phyloP scores from a whole-genome alignment of 192 early-diverging fungal genomes.

The Coemansia sp. region DNA sequence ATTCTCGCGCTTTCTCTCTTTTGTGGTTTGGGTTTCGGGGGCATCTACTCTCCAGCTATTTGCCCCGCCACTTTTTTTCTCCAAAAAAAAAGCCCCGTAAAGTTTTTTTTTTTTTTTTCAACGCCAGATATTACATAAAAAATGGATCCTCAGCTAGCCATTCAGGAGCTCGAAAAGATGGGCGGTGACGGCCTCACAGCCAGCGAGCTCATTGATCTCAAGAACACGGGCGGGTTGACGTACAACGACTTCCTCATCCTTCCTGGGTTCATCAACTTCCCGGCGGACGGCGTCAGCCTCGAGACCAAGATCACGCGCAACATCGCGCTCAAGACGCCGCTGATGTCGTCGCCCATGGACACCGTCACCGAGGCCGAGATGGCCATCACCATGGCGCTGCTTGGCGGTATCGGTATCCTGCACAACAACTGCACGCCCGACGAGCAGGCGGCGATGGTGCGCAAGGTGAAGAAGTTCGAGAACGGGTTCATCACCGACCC shows the following conservation, averaged over 20 bases:
- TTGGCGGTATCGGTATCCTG: constrained; percentile 96
- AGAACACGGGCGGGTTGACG: constrained; percentile 84
- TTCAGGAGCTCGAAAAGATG: constrained; percentile 49
- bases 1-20: neutral
- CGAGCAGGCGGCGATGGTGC: constrained; percentile 97
- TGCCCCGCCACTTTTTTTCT: constrained; percentile 19
- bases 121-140: neutral
- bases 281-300: constrained; percentile 73
- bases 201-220: constrained; percentile 79
- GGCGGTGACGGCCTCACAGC: constrained; percentile 81
- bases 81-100: neutral
- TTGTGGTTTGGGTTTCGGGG: constrained; percentile 21
- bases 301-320: constrained; percentile 89
- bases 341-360: constrained; percentile 97
- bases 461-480: constrained; percentile 96
- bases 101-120: neutral
- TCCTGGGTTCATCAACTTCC: constrained; percentile 95
- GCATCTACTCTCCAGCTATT: constrained; percentile 39
- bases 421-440: constrained; percentile 97
- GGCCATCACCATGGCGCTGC: constrained; percentile 95
- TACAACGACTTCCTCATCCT: constrained; percentile 99
- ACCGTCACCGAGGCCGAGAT: constrained; percentile 98
- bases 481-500: constrained; percentile 99
- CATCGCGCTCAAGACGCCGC: constrained; percentile 89
- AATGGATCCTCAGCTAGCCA: constrained; percentile 43